Evolutionary conservation across 768 basidiomycete species (phyloP).

Genomic region (Mycena maculata): DNA sequence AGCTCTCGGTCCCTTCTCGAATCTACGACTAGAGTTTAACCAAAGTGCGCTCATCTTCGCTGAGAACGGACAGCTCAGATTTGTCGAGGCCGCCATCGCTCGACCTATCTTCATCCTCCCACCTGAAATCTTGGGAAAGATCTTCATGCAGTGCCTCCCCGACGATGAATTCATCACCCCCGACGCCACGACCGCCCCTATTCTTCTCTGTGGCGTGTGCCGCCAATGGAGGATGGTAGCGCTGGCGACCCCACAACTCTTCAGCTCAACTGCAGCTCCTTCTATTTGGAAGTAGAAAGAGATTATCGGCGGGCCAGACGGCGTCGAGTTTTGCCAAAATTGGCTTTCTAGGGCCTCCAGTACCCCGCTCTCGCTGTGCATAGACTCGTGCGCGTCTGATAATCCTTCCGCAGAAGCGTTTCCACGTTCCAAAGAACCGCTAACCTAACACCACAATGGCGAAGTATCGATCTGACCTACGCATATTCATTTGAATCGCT

Average conservation of each 20-base stretch:
- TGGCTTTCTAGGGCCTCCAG: slow-evolving; percentile 2
- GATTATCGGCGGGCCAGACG: background rate
- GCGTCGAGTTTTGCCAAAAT: background rate
- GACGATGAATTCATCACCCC: slow-evolving; percentile 22
- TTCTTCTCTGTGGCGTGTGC: slow-evolving; percentile 31
- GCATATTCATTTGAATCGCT: fast-evolving
- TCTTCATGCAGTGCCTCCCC: slow-evolving; percentile 31
- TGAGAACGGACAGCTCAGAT: background rate
- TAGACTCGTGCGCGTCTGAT: too few species aligned
- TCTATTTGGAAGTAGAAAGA: background rate
- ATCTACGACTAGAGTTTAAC: slow-evolving; percentile 1
- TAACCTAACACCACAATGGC: background rate
- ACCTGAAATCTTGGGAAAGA: slow-evolving; percentile 9
- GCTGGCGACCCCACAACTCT: slow-evolving; percentile 27
- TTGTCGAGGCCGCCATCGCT: background rate
- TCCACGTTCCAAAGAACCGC: background rate
- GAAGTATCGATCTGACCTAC: background rate
- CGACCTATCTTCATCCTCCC: background rate
- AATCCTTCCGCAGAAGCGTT: background rate
- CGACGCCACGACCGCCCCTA: slow-evolving; percentile 14
- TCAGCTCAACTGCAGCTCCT: too few species aligned
- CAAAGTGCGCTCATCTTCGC: background rate
- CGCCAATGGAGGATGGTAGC: slow-evolving; percentile 29
- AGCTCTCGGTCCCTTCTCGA: background rate
- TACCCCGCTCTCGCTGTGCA: background rate